phyloP scores from a whole-genome alignment of 495 filamentous ascomycete species.

The Daldinia vernicosa region DNA sequence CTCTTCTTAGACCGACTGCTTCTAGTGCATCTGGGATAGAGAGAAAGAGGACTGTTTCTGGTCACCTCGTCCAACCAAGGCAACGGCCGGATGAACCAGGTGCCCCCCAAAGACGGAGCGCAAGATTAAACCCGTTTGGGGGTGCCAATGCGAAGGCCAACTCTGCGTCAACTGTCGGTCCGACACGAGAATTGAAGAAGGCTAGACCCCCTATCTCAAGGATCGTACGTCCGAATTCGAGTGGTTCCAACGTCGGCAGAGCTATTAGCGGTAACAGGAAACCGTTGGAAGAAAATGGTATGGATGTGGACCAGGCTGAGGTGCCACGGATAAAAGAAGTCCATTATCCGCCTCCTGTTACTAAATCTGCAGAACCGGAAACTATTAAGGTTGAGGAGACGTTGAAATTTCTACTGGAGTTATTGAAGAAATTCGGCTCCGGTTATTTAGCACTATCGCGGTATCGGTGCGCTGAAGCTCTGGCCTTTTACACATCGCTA shows the following conservation, averaged over 20 bases:
- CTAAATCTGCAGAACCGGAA: constrained; percentile 58
- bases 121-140: constrained; percentile 73
- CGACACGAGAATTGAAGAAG: constrained; percentile 79
- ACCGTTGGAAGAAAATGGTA: constrained; percentile 66
- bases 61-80: constrained; percentile 72
- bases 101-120: constrained; percentile 79
- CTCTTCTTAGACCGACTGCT: constrained; percentile 34
- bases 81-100: constrained; percentile 69
- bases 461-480: constrained; percentile 79
- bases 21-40: constrained; percentile 55
- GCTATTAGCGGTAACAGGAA: constrained; percentile 89
- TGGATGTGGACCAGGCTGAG: constrained; percentile 69
- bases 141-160: constrained; percentile 63
- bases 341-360: constrained; percentile 43
- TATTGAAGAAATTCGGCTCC: constrained; percentile 81
- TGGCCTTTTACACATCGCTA: constrained; percentile 74
- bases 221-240: constrained; percentile 60
- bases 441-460: constrained; percentile 79
- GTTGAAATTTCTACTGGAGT: constrained; percentile 76
- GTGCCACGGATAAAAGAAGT: constrained; percentile 61
- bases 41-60: constrained; percentile 86
- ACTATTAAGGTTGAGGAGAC: constrained; percentile 74
- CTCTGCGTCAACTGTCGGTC: constrained; percentile 65
- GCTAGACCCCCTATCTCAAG: constrained; percentile 69
- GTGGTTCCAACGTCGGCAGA: constrained; percentile 74